Base-by-base conservation (phyloP, 139 green algal genomes). In the Zygnema cylindricum region DNA sequence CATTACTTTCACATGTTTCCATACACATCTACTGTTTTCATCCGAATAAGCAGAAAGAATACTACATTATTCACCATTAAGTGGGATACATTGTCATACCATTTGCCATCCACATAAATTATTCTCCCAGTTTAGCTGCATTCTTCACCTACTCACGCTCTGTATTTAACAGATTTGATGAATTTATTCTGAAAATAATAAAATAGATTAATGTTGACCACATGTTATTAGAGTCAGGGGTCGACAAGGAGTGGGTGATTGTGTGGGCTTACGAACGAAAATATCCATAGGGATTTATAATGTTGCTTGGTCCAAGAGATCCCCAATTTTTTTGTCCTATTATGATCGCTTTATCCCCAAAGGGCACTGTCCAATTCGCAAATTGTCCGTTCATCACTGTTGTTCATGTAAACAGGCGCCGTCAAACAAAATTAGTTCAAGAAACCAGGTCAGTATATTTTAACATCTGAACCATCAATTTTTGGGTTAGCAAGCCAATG, bases 241-340 rank as follows among this genome's bases (percentile, higher is more conserved):
- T 63, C 49, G 49, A 63, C 7, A 63, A 63, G 49, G n/a, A n/a
- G n/a, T n/a, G n/a, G n/a, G 57, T 25, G 57, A 30, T 25, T 25
- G 57, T 25, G 7, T 79, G 7, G 16, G 16, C 36, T 25, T 79
- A 79, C 71, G 36, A 41, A 16, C 71, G 71, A 11, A 79, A 43
- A 16, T 79, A 79, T 7, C 71, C 71, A 16, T 79, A 79, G 71
- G 71, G 71, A 16, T 79, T 79, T 7, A 79, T 79, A 11, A 16
- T 79, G 3, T 79, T 79, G 71, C 7, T 16, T 7, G 71, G 71
- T 43, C 71, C 71, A 11, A 79, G 71, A 7, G 7, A 23, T 41
- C 38, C 38, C 71, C 71, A 79, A 25, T 7, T 79, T 11, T 23
- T 41, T 43, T 41, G 36, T 7, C 36, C 16, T 16, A 41, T 40